Conservation (phyloP, 1,139 yeast species). For the Debaryomyces psychrophilus region DNA sequence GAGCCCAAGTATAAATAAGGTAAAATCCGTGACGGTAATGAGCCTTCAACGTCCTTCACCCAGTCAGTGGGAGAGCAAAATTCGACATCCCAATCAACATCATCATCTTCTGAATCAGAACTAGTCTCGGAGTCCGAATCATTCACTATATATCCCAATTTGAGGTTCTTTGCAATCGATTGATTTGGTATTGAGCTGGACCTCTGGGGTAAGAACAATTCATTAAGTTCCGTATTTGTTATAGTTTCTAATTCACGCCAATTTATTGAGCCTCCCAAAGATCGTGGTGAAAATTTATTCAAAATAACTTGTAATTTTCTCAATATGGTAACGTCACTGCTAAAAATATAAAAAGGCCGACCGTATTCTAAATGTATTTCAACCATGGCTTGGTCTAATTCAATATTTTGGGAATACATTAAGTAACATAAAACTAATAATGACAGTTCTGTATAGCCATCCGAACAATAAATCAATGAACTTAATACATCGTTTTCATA, state of each 20-base stretch:
- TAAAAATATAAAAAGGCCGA: slow-evolving; percentile 83
- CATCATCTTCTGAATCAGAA: slow-evolving; percentile 12
- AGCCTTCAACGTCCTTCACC: slow-evolving; percentile 57
- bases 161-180: slow-evolving; percentile 16
- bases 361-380: slow-evolving; percentile 63
- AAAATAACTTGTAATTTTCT: slow-evolving; percentile 65
- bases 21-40: slow-evolving; percentile 72
- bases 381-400: slow-evolving; percentile 56
- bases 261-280: slow-evolving; percentile 17
- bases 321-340: slow-evolving; percentile 69
- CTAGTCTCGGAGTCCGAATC: slow-evolving; percentile 17
- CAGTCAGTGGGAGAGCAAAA: slow-evolving; percentile 25
- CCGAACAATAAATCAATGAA: slow-evolving; percentile 72
- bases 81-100: slow-evolving; percentile 8
- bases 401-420: slow-evolving; percentile 64
- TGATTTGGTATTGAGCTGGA: slow-evolving; percentile 3
- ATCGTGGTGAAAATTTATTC: slow-evolving; percentile 54
- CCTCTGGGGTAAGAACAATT: slow-evolving; percentile 20
- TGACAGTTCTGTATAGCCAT: slow-evolving; percentile 92
- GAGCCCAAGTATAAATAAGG: slow-evolving; percentile 89
- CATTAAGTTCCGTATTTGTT: slow-evolving; percentile 36
- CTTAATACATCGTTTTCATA: slow-evolving; percentile 24
- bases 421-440: slow-evolving; percentile 69
- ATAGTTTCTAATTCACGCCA: slow-evolving; percentile 34
- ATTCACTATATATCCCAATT: slow-evolving; percentile 32